Conservation (phyloP, 75 land plant genomes). For the Selaginella tamariscina region DNA sequence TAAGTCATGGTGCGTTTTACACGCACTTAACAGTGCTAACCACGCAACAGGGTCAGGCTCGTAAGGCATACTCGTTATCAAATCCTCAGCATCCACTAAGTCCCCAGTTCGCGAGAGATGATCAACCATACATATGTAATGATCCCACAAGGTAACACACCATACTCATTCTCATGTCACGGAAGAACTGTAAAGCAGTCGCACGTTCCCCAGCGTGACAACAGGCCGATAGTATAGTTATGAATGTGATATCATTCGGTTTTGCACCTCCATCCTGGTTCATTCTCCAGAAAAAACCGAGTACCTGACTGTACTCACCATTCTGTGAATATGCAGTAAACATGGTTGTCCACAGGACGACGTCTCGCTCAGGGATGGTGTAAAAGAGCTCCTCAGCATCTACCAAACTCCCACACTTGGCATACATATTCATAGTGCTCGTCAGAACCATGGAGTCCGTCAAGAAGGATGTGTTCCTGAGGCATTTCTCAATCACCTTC, state of each 20-base stretch:
- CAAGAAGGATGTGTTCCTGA: neutral
- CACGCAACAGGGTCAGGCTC: conserved; percentile 34
- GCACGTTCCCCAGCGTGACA: neutral
- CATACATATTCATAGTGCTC: neutral
- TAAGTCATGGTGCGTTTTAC: conserved; percentile 29
- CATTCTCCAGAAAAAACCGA: neutral
- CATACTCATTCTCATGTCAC: conserved; percentile 33
- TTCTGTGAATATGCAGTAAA: neutral
- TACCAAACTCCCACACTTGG: neutral
- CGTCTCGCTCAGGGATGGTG: neutral
- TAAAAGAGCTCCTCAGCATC: neutral
- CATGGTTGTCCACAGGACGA: neutral
- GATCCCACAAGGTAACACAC: conserved; percentile 42
- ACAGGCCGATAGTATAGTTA: neutral
- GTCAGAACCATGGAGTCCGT: neutral
- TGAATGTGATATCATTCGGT: neutral
- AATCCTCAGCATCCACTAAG: conserved; percentile 35
- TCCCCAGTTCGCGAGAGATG: conserved; percentile 38
- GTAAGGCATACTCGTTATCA: conserved; percentile 31
- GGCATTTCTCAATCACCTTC: neutral
- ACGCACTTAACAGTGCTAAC: conserved; percentile 43
- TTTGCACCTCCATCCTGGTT: neutral
- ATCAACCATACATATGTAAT: conserved; percentile 54
- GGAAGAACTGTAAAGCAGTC: neutral
- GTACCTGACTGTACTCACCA: neutral